phyloP scores from a whole-genome alignment of 352 stramenopile genomes.

The Phytopythium mirpurense region DNA sequence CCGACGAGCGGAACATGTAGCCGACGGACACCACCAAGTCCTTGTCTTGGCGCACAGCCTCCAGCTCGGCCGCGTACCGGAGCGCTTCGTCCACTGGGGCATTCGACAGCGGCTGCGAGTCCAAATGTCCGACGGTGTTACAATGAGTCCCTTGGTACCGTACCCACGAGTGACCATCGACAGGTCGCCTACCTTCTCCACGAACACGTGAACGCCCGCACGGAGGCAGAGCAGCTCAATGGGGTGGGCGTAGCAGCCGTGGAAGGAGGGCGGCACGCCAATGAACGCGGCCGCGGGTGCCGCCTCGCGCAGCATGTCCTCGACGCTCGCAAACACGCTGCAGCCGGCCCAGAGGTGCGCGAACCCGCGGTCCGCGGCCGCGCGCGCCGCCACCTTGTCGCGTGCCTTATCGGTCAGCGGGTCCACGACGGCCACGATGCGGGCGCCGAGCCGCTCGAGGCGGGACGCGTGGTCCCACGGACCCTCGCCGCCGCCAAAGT shows the following conservation, averaged over 20 bases:
- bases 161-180: too few species aligned
- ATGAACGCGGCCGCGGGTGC: slow-evolving; percentile 31
- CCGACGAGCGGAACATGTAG: slow-evolving; percentile 36
- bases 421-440: slow-evolving; percentile 12
- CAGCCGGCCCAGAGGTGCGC: slow-evolving; percentile 21
- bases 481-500: slow-evolving; percentile 16
- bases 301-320: slow-evolving; percentile 22
- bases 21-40: slow-evolving; percentile 26
- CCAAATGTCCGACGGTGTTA: too few species aligned
- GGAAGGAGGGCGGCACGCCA: slow-evolving; percentile 28
- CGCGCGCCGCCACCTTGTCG: slow-evolving; percentile 4
- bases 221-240: slow-evolving; percentile 25
- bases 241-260: slow-evolving; percentile 33
- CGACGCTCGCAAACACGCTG: slow-evolving; percentile 21
- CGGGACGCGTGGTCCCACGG: slow-evolving; percentile 16
- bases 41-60: slow-evolving; percentile 17
- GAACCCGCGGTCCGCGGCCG: slow-evolving; percentile 12
- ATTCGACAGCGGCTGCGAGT: slow-evolving; percentile 26
- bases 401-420: slow-evolving; percentile 12
- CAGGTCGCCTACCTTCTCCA: slow-evolving; percentile 14
- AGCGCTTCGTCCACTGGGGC: slow-evolving; percentile 18
- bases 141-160: too few species aligned
- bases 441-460: slow-evolving; percentile 11
- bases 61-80: slow-evolving; percentile 25
- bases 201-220: slow-evolving; percentile 26